Percentiles rank a stretch among this genome's conserved stretches.
phyloP scores from a whole-genome alignment of 441 rosid species.

The Jatropha multifida region DNA sequence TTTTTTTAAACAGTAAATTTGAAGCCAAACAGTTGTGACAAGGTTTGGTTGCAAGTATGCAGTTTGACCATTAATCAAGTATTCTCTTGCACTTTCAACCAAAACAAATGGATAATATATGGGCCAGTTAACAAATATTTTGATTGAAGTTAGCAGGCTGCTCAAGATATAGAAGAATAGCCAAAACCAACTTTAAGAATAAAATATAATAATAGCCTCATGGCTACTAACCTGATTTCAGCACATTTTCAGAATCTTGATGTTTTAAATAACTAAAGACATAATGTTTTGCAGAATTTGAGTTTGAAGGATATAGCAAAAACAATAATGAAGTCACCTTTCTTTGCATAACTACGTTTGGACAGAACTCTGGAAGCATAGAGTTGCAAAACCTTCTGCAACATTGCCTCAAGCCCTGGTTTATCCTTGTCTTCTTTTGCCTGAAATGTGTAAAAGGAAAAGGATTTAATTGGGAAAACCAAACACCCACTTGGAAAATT shows the following conservation, averaged over 20 bases:
- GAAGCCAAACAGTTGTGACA: not conserved
- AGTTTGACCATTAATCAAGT: not conserved
- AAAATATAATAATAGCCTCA: too few species aligned
- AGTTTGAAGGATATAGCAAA: slow-evolving; percentile 3
- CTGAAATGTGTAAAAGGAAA: slow-evolving; percentile 35
- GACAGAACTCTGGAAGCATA: slow-evolving; percentile 81
- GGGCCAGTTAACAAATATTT: not conserved
- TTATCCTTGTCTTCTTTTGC: slow-evolving; percentile 88
- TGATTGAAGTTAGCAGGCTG: not conserved
- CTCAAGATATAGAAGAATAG: not conserved
- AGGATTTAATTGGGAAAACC: not conserved
- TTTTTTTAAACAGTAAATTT: not conserved
- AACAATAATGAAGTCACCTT: slow-evolving; percentile 45
- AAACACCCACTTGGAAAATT: not conserved
- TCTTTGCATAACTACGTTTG: slow-evolving; percentile 88
- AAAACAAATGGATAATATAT: not conserved
- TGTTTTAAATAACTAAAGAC: not conserved
- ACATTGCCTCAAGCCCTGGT: slow-evolving; percentile 91
- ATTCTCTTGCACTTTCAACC: not conserved
- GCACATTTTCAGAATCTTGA: not conserved
- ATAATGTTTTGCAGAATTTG: not conserved
- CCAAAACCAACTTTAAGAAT: not conserved
- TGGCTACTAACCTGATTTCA: not conserved
- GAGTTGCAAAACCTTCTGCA: slow-evolving; percentile 87
- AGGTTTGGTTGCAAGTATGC: slow-evolving; percentile 1